Evolutionary conservation across 2,329 filamentous ascomycete genomes (phyloP), one percentile per base, ranked within the genome.

Genomic region (Fusarium sp.): DNA sequence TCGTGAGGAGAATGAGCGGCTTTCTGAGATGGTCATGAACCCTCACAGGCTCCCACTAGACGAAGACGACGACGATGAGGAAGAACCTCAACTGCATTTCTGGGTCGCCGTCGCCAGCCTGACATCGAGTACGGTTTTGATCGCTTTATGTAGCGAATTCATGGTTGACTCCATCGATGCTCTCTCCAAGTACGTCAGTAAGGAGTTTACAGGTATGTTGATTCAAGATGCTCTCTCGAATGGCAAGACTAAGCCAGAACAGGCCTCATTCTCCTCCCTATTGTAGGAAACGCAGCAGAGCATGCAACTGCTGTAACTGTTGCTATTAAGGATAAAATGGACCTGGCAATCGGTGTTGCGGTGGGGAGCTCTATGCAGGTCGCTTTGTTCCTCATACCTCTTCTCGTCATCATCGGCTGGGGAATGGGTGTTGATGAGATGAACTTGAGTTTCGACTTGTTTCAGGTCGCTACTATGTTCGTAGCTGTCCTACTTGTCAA

Each of bases 391-490:
- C 85, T 94, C 51, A 93, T 93, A 10, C 92, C 92, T 0, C 81
- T 94, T 13, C 86, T 94, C 33, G 91, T 94, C 58, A 86, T 94
- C 38, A 88, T 94, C 36, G 92, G 92, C 56, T 95, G 92, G 92
- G 89, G 89, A 67, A 89, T 94, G 85, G 87, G 82, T 38, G 78
- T 87, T 65, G 89, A 91, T 65, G 84, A 89, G 2, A 95, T 95
- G 93, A 93, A 90, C 21, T 86, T 97, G 7, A 91, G 91, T 77
- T 96, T 97, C 77, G 93, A 97, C 76, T 90, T 90, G 1, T 98
- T 98, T 83, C 93, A 97, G 81, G 90, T 97, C 15, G 91, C 94
- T 22, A 91, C 92, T 40, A 82, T 97, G 40, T 97, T 97, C 72
- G 92, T 96, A 14, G 90, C 93, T 3, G 92, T 93, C 0, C 88